Evolutionary conservation across 768 basidiomycete genomes (phyloP), one percentile per base, ranked within the genome.

Genomic region (Kwoniella heveanensis): DNA sequence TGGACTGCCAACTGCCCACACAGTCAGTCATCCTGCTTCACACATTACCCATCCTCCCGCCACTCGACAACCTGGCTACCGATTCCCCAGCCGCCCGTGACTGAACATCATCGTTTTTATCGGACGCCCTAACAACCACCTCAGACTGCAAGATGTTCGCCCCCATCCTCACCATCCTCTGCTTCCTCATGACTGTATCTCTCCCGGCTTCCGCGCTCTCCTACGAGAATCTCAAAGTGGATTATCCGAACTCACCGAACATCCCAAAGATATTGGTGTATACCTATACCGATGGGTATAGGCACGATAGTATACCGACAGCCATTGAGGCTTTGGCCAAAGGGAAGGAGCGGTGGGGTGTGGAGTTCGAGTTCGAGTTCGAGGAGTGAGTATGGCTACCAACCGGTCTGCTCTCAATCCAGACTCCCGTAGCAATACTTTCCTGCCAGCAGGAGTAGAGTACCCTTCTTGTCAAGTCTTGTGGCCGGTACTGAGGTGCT

Each of bases 281-380:
- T 69, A 85, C 87, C 25, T 84, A 84, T 1, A 89, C 87, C 0
- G 73, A 77, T 10, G 85, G 83, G 2, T 90, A 84, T 76, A 82
- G 88, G 60, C 90, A 91, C 69, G 88, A 89, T 62, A 88, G 86
- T 1, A 90, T 90, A 55, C 88, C 89, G 0, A 85, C 85, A 1
- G 88, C 89, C 3, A 84, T 88, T 26, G 78, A 83, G 46, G 84
- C 84, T 0, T 77, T 90, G 46, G 83, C 8, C 1, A 24, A 13
- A 0, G 36, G 19, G 37, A 30, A 37, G 4, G 36, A 37, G 32
- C 37, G 37, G 32, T 55, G 54, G 54, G 54, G 54, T 65, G 81
- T 86, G 57, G 52, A 80, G 21, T 88, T 90, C 57, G 52, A 80
- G 21, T 88, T 90, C 61, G 85, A 86, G 55, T 83, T 86, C 58